These are phyloP conservation scores for Dictyostelium firmibasis DNA, from an alignment of 78 protist species.

Conservation along the genomic window DNA sequence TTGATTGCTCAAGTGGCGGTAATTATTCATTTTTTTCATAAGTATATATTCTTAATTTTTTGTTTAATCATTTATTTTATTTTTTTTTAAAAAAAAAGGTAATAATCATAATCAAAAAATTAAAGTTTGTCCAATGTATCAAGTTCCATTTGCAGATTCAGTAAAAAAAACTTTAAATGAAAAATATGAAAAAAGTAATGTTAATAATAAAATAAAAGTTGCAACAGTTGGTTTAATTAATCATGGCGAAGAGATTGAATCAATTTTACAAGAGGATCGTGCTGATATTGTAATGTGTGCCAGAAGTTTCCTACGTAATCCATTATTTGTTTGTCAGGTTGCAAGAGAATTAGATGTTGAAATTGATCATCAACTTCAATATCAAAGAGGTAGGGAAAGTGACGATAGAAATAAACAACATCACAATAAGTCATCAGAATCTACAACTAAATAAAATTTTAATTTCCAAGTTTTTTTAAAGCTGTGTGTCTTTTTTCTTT, in stretches of 20 bases:
- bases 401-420: neutral
- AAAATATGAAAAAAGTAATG: neutral
- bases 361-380: constrained; percentile 26
- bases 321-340: constrained; percentile 7
- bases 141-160: constrained; percentile 23
- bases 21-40: too few species aligned
- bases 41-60: too few species aligned
- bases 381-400: neutral
- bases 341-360: neutral
- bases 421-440: too few species aligned
- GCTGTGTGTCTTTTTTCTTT: too few species aligned
- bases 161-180: neutral
- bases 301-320: constrained; percentile 31
- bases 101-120: neutral
- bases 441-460: too few species aligned
- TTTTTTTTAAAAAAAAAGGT: too few species aligned
- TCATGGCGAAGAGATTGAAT: neutral
- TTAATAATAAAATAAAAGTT: neutral
- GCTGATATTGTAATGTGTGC: constrained; percentile 52
- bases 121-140: constrained; percentile 6
- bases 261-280: neutral
- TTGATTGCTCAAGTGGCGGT: constrained; percentile 66
- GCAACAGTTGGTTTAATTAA: constrained; percentile 29
- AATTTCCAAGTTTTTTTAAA: too few species aligned
- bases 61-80: too few species aligned